phyloP scores from a whole-genome alignment of 805 yeast species.

The Sungouiella thailandica region DNA sequence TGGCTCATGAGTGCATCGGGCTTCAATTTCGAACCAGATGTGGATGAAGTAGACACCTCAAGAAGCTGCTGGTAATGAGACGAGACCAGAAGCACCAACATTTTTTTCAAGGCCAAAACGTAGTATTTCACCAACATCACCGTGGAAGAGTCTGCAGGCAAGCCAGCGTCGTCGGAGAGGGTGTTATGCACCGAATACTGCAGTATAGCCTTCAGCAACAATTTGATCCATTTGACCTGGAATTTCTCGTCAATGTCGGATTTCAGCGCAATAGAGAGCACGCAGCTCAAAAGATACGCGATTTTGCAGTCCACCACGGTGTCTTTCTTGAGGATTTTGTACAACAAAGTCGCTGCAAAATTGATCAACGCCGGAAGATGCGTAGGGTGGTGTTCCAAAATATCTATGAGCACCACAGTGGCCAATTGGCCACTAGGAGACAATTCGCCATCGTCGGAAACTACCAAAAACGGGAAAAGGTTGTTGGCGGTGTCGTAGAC shows the following conservation, averaged over 20 bases:
- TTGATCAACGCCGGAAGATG: conserved; percentile 31
- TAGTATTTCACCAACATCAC: conserved; percentile 28
- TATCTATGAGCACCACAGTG: conserved; percentile 30
- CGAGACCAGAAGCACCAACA: conserved; percentile 27
- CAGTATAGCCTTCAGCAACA: conserved; percentile 25
- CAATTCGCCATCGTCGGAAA: conserved; percentile 15
- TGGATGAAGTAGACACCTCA: conserved; percentile 30
- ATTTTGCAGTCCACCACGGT: conserved; percentile 22
- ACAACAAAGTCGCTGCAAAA: conserved; percentile 31
- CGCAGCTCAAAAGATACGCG: conserved; percentile 25
- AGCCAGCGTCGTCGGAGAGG: conserved; percentile 9
- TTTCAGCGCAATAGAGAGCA: conserved; percentile 32
- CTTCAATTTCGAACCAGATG: conserved; percentile 36
- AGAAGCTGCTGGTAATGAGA: conserved; percentile 35
- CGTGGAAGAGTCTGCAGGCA: conserved; percentile 14
- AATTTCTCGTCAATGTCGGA: conserved; percentile 38
- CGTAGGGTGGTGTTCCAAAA: conserved; percentile 33
- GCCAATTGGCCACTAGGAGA: conserved; percentile 19
- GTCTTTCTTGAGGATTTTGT: conserved; percentile 34
- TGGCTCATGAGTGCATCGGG: conserved; percentile 39
- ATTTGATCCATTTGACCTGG: conserved; percentile 30
- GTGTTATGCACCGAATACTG: conserved; percentile 13
- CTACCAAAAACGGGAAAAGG: conserved; percentile 23
- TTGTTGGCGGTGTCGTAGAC: conserved; percentile 35
- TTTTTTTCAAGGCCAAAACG: conserved; percentile 26